Evolutionary conservation across 257 asterid species (phyloP).

Genomic region (Cynanchum wilfordii): DNA sequence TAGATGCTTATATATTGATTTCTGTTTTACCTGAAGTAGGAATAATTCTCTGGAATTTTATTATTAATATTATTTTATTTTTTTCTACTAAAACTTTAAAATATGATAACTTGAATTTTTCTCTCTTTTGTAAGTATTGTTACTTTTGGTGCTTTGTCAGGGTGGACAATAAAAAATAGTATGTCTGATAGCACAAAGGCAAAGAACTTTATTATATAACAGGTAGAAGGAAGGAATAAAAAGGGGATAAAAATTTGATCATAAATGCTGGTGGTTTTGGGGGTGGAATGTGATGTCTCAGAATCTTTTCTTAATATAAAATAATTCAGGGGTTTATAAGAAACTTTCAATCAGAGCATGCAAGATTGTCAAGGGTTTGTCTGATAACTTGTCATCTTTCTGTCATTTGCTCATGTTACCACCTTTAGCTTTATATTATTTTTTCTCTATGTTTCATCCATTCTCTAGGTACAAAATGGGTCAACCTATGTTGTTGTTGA

Average conservation of each 20-base stretch:
- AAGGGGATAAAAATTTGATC: background rate
- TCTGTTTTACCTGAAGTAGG: background rate
- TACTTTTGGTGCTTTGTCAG: background rate
- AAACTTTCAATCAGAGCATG: background rate
- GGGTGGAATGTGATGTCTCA: background rate
- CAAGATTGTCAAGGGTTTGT: background rate
- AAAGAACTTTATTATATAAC: background rate
- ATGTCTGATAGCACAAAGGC: background rate
- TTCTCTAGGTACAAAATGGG: constrained; percentile 66
- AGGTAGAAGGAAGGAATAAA: background rate
- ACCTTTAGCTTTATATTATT: constrained; percentile 23
- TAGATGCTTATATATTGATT: background rate
- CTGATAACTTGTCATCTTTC: background rate
- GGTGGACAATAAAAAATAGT: background rate
- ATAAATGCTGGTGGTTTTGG: background rate
- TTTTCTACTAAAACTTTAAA: background rate
- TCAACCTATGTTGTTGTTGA: constrained; percentile 64
- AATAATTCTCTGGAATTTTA: background rate
- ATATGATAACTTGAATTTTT: background rate
- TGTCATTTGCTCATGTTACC: constrained; percentile 6
- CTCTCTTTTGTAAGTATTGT: background rate
- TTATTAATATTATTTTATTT: background rate
- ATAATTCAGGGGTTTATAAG: background rate
- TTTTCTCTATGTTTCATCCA: constrained; percentile 18
- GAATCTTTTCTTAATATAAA: background rate